Evolutionary conservation across 345 rosid species (phyloP), one percentile per base, ranked within the genome.

Genomic region (Trapa bicornis): DNA sequence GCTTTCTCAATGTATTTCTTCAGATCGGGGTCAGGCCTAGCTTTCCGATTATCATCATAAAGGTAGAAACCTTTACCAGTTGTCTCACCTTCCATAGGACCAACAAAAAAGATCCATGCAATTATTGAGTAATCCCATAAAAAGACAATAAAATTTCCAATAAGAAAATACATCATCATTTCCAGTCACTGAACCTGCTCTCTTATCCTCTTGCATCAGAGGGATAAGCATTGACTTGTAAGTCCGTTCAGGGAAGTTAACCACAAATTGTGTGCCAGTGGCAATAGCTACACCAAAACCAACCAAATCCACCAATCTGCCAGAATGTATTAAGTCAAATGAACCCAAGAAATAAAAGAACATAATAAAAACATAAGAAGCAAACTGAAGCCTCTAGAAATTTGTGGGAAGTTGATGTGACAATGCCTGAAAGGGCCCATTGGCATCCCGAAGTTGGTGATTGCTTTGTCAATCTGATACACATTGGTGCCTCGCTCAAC

Each of bases 401-500:
- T 15, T 37, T 22, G 17, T 12, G 43, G 35, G 37, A 38, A 22
- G 52, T 17, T 16, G 43, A 5, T 10, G 32, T 53, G 17, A 13
- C 71, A 39, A 65, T 78, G 82, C 97, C 98, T 87, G 83, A 93
- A 93, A 64, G 97, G 97, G 47, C 97, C 97, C 96, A 95, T 95
- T 70, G 96, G 97, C 97, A 95, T 91, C 79, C 99, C 99, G 74
- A 91, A 91, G 74, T 91, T 87, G 75, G 87, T 84, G 73, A 89
- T 73, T 52, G 81, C 89, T 72, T 65, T 82, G 67, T 95, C 99
- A 43, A 95, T 81, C 52, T 77, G 86, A 82, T 89, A 91, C 38
- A 75, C 80, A 80, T 95, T 96, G 5, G 89, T 72, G 36, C 97
- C 99, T 35, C 17, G 92, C 77, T 95, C 99, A 50, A 80, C 89